These are phyloP conservation scores for Leptodontidium sp. DNA, from an alignment of 2,329 filamentous ascomycete genomes.

Conservation along the genomic window DNA sequence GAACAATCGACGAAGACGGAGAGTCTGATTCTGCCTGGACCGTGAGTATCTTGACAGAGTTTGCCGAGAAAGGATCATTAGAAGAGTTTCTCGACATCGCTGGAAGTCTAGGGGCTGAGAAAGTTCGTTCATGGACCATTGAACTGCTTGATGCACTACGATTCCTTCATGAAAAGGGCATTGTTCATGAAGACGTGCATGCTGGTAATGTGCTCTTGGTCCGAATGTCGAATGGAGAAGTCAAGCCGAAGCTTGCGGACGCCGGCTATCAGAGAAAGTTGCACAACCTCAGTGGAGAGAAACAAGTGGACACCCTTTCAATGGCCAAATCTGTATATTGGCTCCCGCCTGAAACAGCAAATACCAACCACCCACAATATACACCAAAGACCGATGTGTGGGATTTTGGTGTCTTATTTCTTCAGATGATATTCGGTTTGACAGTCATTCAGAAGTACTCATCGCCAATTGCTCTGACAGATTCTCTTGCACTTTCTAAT, in stretches of 20 bases:
- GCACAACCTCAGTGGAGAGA: conserved; percentile 64
- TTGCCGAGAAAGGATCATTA: conserved; percentile 83
- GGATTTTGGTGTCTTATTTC: conserved; percentile 89
- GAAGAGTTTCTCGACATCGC: conserved; percentile 83
- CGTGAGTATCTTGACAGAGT: conserved; percentile 77
- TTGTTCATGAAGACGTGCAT: conserved; percentile 86
- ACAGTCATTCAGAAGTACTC: conserved; percentile 79
- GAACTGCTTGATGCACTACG: conserved; percentile 89
- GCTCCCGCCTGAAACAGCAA: conserved; percentile 80
- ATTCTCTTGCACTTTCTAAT: conserved; percentile 74
- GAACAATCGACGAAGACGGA: conserved; percentile 65
- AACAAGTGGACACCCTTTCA: conserved; percentile 61
- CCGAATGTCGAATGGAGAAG: conserved; percentile 71
- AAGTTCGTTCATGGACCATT: conserved; percentile 88
- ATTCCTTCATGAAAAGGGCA: conserved; percentile 84
- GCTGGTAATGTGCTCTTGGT: conserved; percentile 81
- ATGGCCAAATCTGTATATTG: conserved; percentile 81
- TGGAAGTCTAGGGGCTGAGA: conserved; percentile 75
- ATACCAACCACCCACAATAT: conserved; percentile 67
- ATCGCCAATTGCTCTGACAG: conserved; percentile 78
- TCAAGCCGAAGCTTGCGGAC: conserved; percentile 79
- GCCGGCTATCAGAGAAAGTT: conserved; percentile 74
- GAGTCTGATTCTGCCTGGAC: conserved; percentile 64
- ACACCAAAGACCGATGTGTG: conserved; percentile 89
- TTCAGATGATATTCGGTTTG: conserved; percentile 93